These are phyloP conservation scores for Ophioceras dolichostomum DNA, from an alignment of 2,329 filamentous ascomycete species.

Conservation along the genomic window DNA sequence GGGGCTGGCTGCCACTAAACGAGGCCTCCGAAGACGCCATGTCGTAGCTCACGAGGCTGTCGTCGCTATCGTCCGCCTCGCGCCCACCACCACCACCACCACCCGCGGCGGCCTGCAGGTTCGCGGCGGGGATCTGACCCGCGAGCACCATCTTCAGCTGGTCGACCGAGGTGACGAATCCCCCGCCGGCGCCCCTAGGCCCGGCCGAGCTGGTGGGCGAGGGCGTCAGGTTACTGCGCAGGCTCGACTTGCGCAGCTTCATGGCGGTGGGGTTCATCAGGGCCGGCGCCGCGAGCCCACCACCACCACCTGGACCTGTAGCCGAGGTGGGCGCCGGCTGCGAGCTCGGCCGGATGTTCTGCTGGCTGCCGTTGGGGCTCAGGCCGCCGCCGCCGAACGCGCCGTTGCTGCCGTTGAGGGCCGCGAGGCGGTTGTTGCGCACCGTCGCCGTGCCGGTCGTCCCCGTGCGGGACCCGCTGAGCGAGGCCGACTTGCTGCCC, in stretches of 20 bases:
- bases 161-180: slow-evolving; percentile 50
- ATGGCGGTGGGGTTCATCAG: slow-evolving; percentile 12
- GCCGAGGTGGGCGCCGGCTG: slow-evolving; percentile 22
- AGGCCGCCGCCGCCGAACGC: slow-evolving; percentile 19
- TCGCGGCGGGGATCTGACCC: slow-evolving; percentile 31
- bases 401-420: slow-evolving; percentile 30
- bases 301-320: background rate
- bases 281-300: slow-evolving; percentile 12
- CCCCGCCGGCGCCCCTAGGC: slow-evolving; percentile 23
- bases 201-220: slow-evolving; percentile 18
- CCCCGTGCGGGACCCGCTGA: slow-evolving; percentile 61
- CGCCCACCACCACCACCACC: slow-evolving; percentile 26
- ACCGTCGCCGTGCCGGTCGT: slow-evolving; percentile 33
- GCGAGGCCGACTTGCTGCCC: slow-evolving; percentile 57
- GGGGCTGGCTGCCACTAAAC: slow-evolving; percentile 36
- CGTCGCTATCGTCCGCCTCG: slow-evolving; percentile 43
- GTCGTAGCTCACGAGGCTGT: slow-evolving; percentile 62
- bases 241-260: slow-evolving; percentile 40
- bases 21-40: slow-evolving; percentile 55
- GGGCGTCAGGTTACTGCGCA: slow-evolving; percentile 37
- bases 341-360: slow-evolving; percentile 36
- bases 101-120: slow-evolving; percentile 21
- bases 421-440: slow-evolving; percentile 40
- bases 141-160: slow-evolving; percentile 51
- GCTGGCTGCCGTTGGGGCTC: slow-evolving; percentile 35